Evolutionary conservation across 2,329 filamentous ascomycete species (phyloP), one percentile per base, ranked within the genome.

Genomic region (Aspergillus neoniger): DNA sequence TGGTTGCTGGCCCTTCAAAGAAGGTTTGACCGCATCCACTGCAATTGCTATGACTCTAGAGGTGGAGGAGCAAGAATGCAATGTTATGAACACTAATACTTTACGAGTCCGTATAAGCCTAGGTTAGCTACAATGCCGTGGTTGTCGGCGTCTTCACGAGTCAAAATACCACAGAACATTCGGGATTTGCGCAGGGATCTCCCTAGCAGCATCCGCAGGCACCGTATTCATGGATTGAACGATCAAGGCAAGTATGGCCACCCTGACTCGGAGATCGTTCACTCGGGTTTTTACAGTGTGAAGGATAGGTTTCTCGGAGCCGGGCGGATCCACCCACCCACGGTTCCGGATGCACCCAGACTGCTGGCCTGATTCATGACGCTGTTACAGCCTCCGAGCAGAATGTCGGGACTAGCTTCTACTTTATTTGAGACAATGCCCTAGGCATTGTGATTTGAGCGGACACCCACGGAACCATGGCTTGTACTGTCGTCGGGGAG

Each of bases 21-120:
- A 55, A 55, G 53, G 53, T 55, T 55, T 55, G 53, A 39, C 53
- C 30, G 53, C 53, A 43, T 55, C 53, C 53, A 55, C 53, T 32
- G 23, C 25, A 12, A 55, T 55, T 47, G 41, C 44, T 14, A 44
- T 36, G 32, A 36, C 32, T 36, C 32, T 30, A 32, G 17, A 41
- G 23, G 30, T 47, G 52, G 39, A 32, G 23, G 47, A 50, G 12
- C 32, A 50, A 30, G 28, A 36, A 23, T 47, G 25, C 53, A 15
- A 10, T 32, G 41, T 55, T 55, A 23, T 55, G 53, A 43, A 55
- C 19, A 15, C 39, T 47, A 47, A 55, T 55, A 41, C 39, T 25
- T 3, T 17, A 9, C 15, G 47, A 9, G n/a, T 32, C 30, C 25
- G 47, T 50, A 47, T 36, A 44, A 44, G 14, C 32, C 17, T 17